A percentile compares a stretch with the other conserved stretches of the same genome.
phyloP scores from a whole-genome alignment of 2,329 filamentous ascomycete species.

The Esteya vermicola region DNA sequence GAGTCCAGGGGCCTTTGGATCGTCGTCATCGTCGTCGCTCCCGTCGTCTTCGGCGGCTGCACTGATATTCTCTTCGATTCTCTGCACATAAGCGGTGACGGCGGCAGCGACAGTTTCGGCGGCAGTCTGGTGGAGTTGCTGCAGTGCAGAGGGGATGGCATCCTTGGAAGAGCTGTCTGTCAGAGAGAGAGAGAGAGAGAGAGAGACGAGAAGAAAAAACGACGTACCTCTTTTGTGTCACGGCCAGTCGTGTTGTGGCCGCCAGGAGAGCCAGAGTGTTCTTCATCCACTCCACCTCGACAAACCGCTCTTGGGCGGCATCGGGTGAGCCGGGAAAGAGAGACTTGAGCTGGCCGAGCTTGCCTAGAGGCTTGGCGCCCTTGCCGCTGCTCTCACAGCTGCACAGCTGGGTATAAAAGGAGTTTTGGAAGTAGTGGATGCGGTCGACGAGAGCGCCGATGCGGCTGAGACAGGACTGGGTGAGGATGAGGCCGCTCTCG shows the following conservation, averaged over 20 bases:
- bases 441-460: constrained; percentile 4
- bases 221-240: not conserved
- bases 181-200: not conserved
- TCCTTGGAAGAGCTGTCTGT: not conserved
- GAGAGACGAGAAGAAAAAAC: not conserved
- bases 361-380: constrained; percentile 1
- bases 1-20: not conserved
- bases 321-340: constrained; percentile 7
- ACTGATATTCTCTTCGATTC: not conserved
- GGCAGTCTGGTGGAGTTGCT: not conserved
- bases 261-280: constrained; percentile 8
- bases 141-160: not conserved
- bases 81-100: not conserved
- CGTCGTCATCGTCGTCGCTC: not conserved
- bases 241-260: constrained; percentile 2
- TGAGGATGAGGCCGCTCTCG: not conserved
- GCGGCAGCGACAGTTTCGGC: constrained; percentile 1
- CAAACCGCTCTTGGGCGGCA: constrained; percentile 5
- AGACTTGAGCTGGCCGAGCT: constrained; percentile 6
- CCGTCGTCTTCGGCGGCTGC: not conserved
- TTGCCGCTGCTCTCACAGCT: constrained; percentile 2
- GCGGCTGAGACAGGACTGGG: not conserved
- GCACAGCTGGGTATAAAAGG: constrained; percentile 1
- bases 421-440: constrained; percentile 5
- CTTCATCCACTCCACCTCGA: constrained; percentile 10